Conservation (phyloP, 23 red algal genomes). For the Porphyridium purpureum region DNA sequence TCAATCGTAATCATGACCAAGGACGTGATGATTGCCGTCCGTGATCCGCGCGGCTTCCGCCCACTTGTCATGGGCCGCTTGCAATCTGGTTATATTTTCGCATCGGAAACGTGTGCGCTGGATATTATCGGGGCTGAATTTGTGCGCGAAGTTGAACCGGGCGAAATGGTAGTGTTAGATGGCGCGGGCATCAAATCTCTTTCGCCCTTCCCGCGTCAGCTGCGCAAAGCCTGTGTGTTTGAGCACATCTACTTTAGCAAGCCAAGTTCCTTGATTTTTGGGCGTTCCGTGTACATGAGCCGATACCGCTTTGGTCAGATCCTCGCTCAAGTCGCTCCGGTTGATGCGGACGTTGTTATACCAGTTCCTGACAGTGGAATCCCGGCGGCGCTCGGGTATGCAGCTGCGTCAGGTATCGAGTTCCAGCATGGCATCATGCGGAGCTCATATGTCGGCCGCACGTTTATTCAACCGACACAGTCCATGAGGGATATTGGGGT, state of each 20-base stretch:
- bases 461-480: slow-evolving; percentile 94
- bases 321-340: slow-evolving; percentile 23
- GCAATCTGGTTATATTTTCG: slow-evolving; percentile 31
- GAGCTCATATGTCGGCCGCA: slow-evolving; percentile 87
- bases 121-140: slow-evolving; percentile 71
- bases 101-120: slow-evolving; percentile 74
- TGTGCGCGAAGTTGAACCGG: slow-evolving; percentile 83
- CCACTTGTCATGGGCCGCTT: slow-evolving; percentile 79
- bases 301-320: slow-evolving; percentile 92
- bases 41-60: slow-evolving; percentile 89
- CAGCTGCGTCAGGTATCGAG: slow-evolving; percentile 53
- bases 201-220: slow-evolving; percentile 73
- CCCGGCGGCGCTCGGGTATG: slow-evolving; percentile 78
- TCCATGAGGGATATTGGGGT: slow-evolving; percentile 77
- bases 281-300: slow-evolving; percentile 74
- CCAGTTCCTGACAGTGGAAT: slow-evolving; percentile 77
- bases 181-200: slow-evolving; percentile 18
- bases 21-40: slow-evolving; percentile 47
- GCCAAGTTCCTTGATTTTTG: slow-evolving; percentile 76
- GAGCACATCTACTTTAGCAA: slow-evolving; percentile 95
- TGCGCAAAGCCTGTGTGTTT: slow-evolving; percentile 79
- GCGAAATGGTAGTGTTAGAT: slow-evolving; percentile 71
- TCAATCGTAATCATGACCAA: slow-evolving; percentile 54
- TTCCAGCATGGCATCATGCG: slow-evolving; percentile 93
- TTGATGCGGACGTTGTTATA: slow-evolving; percentile 44